These are phyloP conservation scores for Blumeriella jaapii DNA, from an alignment of 2,329 filamentous ascomycete genomes.

Conservation along the genomic window DNA sequence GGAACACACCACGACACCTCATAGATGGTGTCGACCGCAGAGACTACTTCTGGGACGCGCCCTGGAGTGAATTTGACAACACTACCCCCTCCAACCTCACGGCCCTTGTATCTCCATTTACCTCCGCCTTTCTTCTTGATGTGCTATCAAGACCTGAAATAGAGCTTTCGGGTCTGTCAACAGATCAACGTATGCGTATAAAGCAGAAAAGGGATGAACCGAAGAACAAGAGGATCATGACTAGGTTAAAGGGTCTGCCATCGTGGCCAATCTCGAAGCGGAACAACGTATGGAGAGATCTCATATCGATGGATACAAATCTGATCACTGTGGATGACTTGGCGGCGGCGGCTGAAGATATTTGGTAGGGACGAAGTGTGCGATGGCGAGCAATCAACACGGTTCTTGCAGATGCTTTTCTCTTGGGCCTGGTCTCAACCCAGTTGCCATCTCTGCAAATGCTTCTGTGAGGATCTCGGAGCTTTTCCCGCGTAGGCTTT, in stretches of 20 bases:
- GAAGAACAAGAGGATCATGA: slow-evolving; percentile 37
- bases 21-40: slow-evolving; percentile 34
- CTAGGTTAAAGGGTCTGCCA: slow-evolving; percentile 49
- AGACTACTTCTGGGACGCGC: slow-evolving; percentile 49
- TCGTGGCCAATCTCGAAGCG: slow-evolving; percentile 41
- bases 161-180: slow-evolving; percentile 33
- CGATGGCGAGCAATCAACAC: no score
- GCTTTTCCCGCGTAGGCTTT: no score
- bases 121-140: slow-evolving; percentile 43
- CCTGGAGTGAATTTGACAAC: no score
- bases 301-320: slow-evolving; percentile 44
- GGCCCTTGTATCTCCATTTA: slow-evolving; percentile 27
- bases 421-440: no score
- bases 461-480: no score
- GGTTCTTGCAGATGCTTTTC: no score
- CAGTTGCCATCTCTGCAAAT: no score
- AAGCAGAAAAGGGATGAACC: no score
- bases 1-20: slow-evolving; percentile 34
- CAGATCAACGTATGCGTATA: slow-evolving; percentile 37
- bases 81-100: slow-evolving; percentile 22
- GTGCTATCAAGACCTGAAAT: slow-evolving; percentile 35
- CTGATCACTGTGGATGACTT: slow-evolving; percentile 51
- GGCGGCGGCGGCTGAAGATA: slow-evolving; percentile 19
- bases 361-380: no score
- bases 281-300: slow-evolving; percentile 42